Evolutionary conservation across 2,329 filamentous ascomycete genomes (phyloP), one percentile per base, ranked within the genome.

Genomic region (Penicillium sp.): DNA sequence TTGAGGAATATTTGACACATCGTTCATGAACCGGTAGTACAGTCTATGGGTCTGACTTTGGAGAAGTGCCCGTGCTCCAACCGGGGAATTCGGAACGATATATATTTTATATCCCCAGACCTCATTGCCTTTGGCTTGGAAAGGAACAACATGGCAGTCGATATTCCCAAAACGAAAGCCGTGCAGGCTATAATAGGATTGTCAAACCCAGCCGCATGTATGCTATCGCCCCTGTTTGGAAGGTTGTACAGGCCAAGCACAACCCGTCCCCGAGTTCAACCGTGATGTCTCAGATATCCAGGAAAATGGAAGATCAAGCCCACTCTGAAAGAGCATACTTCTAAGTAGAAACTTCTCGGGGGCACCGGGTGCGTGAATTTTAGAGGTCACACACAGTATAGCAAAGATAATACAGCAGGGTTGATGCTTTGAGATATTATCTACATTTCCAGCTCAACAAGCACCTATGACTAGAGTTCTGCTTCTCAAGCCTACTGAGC

Each of bases 41-140:
- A 44, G 22, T 22, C 21, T n/a, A 26, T 14, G 14, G 31, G 31
- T 29, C 22, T 19, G n/a, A 21, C 14, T 43, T 13, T 21, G 19
- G 19, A 44, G 11, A 21, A 41, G 2, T 10, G 31, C 29, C 9
- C 43, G 6, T 16, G 6, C 39, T 39, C 43, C 61, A 63, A 56
- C 62, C 56, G 58, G 61, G 46, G 13, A 41, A 46, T 21, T 31
- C 39, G 62, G 57, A 63, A 45, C n/a, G 5, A 21, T 33, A 31
- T 49, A 26, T 35, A 22, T 31, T 19, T 41, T 29, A 37, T 39
- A 35, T 37, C 13, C 7, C 43, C 50, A 48, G 33, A n/a, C n/a
- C n/a, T n/a, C n/a, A n/a, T n/a, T n/a, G n/a, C n/a, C n/a, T n/a
- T n/a, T n/a, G n/a, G n/a, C n/a, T n/a, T n/a, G 2, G 24, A 31